Evolutionary conservation across 495 filamentous ascomycete genomes (phyloP), one percentile per base, ranked within the genome.

Genomic region (Neurospora sp.): DNA sequence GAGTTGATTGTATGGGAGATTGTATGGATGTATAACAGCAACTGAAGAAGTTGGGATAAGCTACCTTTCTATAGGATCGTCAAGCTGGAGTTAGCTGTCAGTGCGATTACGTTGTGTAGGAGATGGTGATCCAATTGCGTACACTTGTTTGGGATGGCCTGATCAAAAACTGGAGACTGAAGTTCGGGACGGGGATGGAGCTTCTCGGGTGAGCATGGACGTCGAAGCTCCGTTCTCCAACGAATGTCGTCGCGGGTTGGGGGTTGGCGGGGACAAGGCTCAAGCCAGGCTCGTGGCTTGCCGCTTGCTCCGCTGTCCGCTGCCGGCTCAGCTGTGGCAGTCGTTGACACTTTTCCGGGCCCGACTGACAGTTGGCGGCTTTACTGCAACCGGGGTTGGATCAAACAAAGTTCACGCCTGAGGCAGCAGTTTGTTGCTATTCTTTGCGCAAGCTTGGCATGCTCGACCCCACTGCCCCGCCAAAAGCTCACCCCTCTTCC

Each of bases 111-210:
- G 53, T 65, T 65, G 53, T 65, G 53, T 65, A 35, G 53, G 27
- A 16, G 53, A 35, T 65, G 53, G 53, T 53, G 68, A 65, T 73
- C 31, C 72, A 73, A 73, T 73, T 73, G 72, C 27, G 69, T 70
- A 70, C 59, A 20, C 27, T 38, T 65, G 40, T n/a, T 73, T n/a
- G 71, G 27, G 69, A 73, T 73, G 72, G 69, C 42, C 72, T 73
- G 72, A 73, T 70, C 69, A 31, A 70, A 70, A 68, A 69, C 70
- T 65, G 53, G 53, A 65, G 53, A 65, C 53, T 65, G 53, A 27
- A 65, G 53, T 65, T 35, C 53, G 53, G 27, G 53, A 65, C 53
- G 27, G 53, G 53, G 53, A 65, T 65, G 53, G 53, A 65, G 53
- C 53, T 65, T 35, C 53, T 61, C 53, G 53, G 53, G 27, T 61